A percentile compares a stretch with the other conserved stretches of the same genome.
phyloP scores from a whole-genome alignment of 352 stramenopile species.

The Saprolegnia diclina region DNA sequence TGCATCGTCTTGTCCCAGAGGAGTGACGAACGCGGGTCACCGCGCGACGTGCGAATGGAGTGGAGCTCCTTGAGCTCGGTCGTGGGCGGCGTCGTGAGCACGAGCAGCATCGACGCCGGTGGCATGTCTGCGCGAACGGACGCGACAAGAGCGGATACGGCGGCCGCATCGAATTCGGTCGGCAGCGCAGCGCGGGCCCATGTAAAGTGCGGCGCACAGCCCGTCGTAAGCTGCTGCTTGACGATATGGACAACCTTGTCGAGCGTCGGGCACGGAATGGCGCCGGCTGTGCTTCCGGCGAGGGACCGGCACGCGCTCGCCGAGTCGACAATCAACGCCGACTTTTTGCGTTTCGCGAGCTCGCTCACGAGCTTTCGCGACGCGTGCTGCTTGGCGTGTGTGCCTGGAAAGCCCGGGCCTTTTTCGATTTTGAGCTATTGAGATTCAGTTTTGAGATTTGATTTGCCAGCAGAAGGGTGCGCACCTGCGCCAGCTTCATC shows the following conservation, averaged over 20 bases:
- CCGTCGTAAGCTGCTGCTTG: constrained; percentile 73
- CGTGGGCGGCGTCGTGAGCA: constrained; percentile 47
- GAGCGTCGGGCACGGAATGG: constrained; percentile 49
- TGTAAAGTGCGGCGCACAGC: constrained; percentile 72
- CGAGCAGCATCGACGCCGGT: constrained; percentile 43
- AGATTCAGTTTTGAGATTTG: neutral
- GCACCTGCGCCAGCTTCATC: constrained; percentile 56
- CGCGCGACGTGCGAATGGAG: constrained; percentile 68
- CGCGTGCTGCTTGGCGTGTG: constrained; percentile 55
- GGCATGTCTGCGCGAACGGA: constrained; percentile 46
- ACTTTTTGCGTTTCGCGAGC: constrained; percentile 64
- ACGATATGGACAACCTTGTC: constrained; percentile 47
- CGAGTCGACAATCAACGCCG: constrained; percentile 69
- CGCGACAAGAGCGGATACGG: constrained; percentile 36
- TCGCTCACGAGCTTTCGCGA: constrained; percentile 77
- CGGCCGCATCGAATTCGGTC: neutral
- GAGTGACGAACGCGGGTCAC: constrained; percentile 64
- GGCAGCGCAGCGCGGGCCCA: constrained; percentile 44
- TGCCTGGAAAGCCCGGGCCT: constrained; percentile 61
- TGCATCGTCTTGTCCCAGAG: constrained; percentile 75
- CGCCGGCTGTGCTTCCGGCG: constrained; percentile 46
- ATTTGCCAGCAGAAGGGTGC: no score
- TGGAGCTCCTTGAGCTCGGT: constrained; percentile 60
- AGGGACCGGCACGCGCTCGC: constrained; percentile 54
- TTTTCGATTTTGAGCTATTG: constrained; percentile 66